Percentiles rank a stretch among this genome's conserved stretches.
These are phyloP conservation scores for Leccinellum albellum DNA, from an alignment of 768 basidiomycete genomes.

Conservation along the genomic window DNA sequence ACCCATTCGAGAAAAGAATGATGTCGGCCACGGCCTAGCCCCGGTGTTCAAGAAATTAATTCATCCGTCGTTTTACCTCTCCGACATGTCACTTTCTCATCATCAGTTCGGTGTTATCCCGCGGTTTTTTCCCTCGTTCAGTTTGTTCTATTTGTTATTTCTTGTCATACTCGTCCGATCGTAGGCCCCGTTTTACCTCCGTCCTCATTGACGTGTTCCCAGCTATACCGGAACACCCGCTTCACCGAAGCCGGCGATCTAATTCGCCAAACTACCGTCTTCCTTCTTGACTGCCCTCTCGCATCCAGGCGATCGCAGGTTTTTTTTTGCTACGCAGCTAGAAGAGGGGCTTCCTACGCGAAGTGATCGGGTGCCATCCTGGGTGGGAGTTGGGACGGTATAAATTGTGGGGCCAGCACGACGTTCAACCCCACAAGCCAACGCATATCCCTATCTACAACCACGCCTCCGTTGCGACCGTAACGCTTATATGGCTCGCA, in stretches of 20 bases:
- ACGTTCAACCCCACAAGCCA: neutral
- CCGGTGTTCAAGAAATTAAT: slow-evolving; percentile 18
- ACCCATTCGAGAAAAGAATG: neutral
- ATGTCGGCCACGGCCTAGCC: neutral
- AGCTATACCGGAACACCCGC: slow-evolving; percentile 16
- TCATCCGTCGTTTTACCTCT: neutral
- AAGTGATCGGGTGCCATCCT: slow-evolving; percentile 6
- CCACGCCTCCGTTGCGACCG: neutral
- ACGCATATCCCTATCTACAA: neutral
- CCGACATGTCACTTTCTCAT: neutral
- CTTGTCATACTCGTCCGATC: slow-evolving; percentile 6
- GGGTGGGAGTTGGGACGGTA: slow-evolving; percentile 9
- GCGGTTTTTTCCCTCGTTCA: neutral
- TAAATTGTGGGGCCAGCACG: slow-evolving; percentile 5
- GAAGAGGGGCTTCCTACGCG: neutral
- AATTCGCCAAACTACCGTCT: neutral
- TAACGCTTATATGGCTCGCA: neutral
- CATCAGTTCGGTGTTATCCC: slow-evolving; percentile 10
- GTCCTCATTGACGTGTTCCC: slow-evolving; percentile 6
- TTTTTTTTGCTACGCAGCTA: neutral
- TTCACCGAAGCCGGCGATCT: slow-evolving; percentile 19
- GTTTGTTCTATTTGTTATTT: neutral
- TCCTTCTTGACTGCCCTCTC: neutral
- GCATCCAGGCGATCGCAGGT: neutral
- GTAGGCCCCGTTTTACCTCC: slow-evolving; percentile 17